These are phyloP conservation scores for Davidsoniella australis DNA, from an alignment of 2,329 filamentous ascomycete species.

Conservation along the genomic window DNA sequence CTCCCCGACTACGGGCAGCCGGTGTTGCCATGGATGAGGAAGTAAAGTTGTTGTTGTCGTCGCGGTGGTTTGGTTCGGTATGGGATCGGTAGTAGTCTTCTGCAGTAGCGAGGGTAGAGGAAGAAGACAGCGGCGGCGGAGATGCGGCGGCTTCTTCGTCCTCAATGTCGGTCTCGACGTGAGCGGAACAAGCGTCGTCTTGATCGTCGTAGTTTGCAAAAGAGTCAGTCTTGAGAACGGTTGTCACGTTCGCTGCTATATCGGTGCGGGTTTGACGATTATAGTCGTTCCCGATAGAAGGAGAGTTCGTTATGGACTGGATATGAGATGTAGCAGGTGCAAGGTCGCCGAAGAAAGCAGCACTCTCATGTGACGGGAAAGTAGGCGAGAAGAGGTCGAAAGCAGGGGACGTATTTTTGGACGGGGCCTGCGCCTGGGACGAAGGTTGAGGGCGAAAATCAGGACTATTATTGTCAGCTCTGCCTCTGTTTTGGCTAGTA, in stretches of 20 bases:
- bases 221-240: not conserved
- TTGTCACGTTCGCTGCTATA: too few species aligned
- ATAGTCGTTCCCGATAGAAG: too few species aligned
- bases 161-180: slow-evolving; percentile 2
- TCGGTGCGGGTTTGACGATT: too few species aligned
- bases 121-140: too few species aligned
- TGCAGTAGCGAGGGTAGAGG: not conserved
- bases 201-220: not conserved
- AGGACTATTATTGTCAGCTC: not conserved
- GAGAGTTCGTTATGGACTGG: not conserved
- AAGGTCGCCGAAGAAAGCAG: slow-evolving; percentile 8
- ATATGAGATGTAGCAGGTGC: not conserved
- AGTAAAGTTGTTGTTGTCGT: not conserved
- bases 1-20: not conserved
- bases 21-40: slow-evolving; percentile 2
- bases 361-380: slow-evolving; percentile 8
- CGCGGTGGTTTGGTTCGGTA: not conserved
- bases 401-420: not conserved
- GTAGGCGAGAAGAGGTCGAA: slow-evolving; percentile 7
- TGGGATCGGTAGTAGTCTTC: not conserved
- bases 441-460: not conserved
- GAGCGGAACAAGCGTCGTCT: not conserved
- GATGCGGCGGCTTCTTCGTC: slow-evolving; percentile 1
- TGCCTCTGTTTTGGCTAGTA: not conserved
- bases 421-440: not conserved